phyloP scores from a whole-genome alignment of 2,329 filamentous ascomycete genomes.

The Myriosclerotinia scirpicola region DNA sequence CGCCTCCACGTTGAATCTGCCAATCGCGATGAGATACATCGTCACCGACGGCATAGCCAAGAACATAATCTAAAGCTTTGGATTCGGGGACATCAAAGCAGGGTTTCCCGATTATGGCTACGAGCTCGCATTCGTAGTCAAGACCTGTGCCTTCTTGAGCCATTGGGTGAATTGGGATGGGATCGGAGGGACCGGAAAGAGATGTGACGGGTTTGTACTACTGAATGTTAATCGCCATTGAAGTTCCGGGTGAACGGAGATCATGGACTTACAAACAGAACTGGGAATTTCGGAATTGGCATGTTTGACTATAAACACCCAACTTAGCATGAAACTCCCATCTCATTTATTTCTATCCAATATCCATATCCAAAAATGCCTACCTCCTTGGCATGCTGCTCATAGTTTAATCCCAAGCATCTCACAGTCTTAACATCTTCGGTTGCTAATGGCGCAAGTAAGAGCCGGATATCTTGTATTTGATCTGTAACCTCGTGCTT shows the following conservation, averaged over 20 bases:
- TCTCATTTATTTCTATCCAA: neutral
- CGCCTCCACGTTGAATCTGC: constrained; percentile 66
- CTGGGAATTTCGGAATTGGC: constrained; percentile 67
- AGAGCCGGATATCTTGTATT: constrained; percentile 53
- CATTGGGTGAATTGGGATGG: constrained; percentile 63
- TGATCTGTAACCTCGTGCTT: constrained; percentile 63
- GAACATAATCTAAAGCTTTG: constrained; percentile 67
- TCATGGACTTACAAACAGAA: constrained; percentile 56
- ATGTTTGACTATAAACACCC: constrained; percentile 54
- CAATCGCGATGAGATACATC: constrained; percentile 80
- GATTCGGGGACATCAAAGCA: constrained; percentile 64
- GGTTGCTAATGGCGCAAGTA: constrained; percentile 64
- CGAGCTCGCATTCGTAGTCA: constrained; percentile 80
- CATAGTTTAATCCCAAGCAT: constrained; percentile 71
- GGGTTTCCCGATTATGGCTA: constrained; percentile 68
- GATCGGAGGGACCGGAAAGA: constrained; percentile 61
- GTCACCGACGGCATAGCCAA: constrained; percentile 74
- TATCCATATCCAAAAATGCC: neutral
- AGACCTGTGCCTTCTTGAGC: constrained; percentile 66
- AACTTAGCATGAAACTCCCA: neutral
- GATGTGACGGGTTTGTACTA: constrained; percentile 66
- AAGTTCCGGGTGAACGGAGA: neutral
- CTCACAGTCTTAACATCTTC: constrained; percentile 66
- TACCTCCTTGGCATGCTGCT: constrained; percentile 67
- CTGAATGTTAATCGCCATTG: neutral